These are phyloP conservation scores for Bondarzewia mesenterica DNA, from an alignment of 1,284 basidiomycete genomes.

Conservation along the genomic window DNA sequence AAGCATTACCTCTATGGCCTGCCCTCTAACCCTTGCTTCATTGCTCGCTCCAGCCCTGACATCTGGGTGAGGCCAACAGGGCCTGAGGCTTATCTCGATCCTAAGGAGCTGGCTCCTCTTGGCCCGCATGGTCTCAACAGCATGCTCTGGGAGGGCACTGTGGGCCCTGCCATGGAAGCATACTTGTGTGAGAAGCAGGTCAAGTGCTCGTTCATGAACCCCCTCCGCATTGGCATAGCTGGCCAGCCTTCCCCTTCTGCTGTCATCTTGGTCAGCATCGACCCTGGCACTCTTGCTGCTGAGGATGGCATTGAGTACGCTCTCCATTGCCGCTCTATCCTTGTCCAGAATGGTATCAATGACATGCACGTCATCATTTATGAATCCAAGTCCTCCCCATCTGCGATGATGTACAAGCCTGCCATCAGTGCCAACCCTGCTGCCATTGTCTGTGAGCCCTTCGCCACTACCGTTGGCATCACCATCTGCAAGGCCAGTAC, in stretches of 20 bases:
- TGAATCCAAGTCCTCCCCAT: conserved; percentile 10
- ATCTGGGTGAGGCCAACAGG: conserved; percentile 1
- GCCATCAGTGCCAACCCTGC: conserved; percentile 3
- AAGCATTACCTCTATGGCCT: conserved; percentile 2
- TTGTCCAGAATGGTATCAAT: conserved; percentile 5
- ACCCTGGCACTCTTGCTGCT: conserved; percentile 7
- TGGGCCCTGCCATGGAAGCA: conserved; percentile 10
- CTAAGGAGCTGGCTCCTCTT: conserved; percentile 17
- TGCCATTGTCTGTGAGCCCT: conserved; percentile 2
- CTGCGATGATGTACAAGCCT: conserved; percentile 9
- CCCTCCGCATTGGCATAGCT: conserved; percentile 16
- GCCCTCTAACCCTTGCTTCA: not conserved
- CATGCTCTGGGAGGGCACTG: conserved; percentile 18
- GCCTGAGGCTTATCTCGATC: conserved; percentile 14
- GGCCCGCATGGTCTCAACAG: conserved; percentile 15
- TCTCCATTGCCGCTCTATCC: conserved; percentile 6
- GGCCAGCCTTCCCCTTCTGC: conserved; percentile 5
- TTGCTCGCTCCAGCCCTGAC: conserved; percentile 3
- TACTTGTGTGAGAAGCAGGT: conserved; percentile 13
- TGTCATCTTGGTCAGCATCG: conserved; percentile 12
- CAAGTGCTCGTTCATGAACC: conserved; percentile 19
- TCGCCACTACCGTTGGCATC: conserved; percentile 7
- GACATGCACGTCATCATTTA: conserved; percentile 16
- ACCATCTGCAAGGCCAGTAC: conserved; percentile 5
- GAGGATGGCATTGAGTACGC: conserved; percentile 7